Percentiles rank a stretch among this genome's conserved stretches.
Evolutionary conservation across 306 rosid species (phyloP).

Genomic region (Medicago truncatula): MtrunA17r5.0-ANR NC_053043.1:18417501-18418000

Average conservation of each 20-base stretch:
- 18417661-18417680: constrained; percentile 52
- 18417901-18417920: too few species aligned
- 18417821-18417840: background rate
- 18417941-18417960: too few species aligned
- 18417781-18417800: background rate
- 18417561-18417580: background rate
- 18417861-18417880: too few species aligned
- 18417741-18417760: background rate
- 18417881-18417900: too few species aligned
- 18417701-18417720: constrained; percentile 15
- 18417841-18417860: too few species aligned
- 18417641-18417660: constrained; percentile 58
- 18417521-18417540: background rate
- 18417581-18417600: background rate
- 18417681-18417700: background rate
- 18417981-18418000: too few species aligned
- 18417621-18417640: constrained; percentile 62
- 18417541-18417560: background rate
- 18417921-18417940: too few species aligned
- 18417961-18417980: too few species aligned
- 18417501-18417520: constrained; percentile 61
- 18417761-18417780: constrained; percentile 13
- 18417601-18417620: constrained; percentile 52
- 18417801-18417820: too few species aligned
- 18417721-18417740: background rate